Evolutionary conservation across 768 basidiomycete genomes (phyloP).

Genomic region (Sarcodon aspratus): DNA sequence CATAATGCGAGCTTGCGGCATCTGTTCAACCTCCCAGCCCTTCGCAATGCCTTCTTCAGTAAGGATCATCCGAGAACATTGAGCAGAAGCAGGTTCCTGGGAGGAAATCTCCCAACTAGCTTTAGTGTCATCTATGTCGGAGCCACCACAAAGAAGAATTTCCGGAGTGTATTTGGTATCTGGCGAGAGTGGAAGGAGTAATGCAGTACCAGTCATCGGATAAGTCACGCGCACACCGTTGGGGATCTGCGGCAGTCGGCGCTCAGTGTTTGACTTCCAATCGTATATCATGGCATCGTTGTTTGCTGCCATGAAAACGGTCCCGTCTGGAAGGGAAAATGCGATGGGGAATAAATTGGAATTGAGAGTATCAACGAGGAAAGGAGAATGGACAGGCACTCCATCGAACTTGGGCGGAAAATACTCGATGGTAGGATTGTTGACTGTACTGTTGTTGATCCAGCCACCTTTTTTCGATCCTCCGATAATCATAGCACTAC

Average conservation of each 20-base stretch:
- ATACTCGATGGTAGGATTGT: slow-evolving; percentile 76
- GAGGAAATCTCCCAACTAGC: slow-evolving; percentile 57
- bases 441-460: slow-evolving; percentile 74
- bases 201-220: slow-evolving; percentile 66
- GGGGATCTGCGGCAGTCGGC: slow-evolving; percentile 52
- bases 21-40: slow-evolving; percentile 68
- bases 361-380: slow-evolving; percentile 60
- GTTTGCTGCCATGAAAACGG: slow-evolving; percentile 68
- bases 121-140: slow-evolving; percentile 46
- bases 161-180: slow-evolving; percentile 54
- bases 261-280: slow-evolving; percentile 54
- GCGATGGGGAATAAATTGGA: slow-evolving; percentile 80
- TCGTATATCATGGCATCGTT: slow-evolving; percentile 72
- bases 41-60: slow-evolving; percentile 48
- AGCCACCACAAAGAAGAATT: slow-evolving; percentile 71
- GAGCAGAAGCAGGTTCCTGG: slow-evolving; percentile 59
- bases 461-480: slow-evolving; percentile 77
- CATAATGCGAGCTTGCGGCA: slow-evolving; percentile 70
- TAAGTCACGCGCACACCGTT: slow-evolving; percentile 77
- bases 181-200: slow-evolving; percentile 63
- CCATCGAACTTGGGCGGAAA: slow-evolving; percentile 76
- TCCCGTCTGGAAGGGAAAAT: slow-evolving; percentile 59
- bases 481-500: slow-evolving; percentile 77
- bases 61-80: slow-evolving; percentile 62
- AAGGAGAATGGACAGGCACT: slow-evolving; percentile 48